Conservation (phyloP, 805 yeast species). For the Candida nanaspora region DNA sequence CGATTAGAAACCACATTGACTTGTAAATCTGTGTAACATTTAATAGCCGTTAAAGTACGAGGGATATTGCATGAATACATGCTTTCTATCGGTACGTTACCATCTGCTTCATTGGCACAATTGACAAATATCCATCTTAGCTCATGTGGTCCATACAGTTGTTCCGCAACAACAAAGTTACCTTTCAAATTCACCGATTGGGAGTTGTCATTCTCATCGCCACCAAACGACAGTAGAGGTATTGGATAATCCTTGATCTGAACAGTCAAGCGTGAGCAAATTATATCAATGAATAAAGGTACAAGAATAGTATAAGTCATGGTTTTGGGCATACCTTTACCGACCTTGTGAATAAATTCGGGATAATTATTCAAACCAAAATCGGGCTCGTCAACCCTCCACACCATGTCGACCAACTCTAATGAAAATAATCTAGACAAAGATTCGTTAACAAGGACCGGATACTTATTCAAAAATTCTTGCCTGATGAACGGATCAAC, state of each 20-base stretch:
- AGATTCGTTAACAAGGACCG: conserved; percentile 20
- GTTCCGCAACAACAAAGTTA: conserved; percentile 54
- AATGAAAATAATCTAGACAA: conserved; percentile 49
- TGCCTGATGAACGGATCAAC: conserved; percentile 21
- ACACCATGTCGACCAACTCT: conserved; percentile 39
- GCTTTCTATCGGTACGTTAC: conserved; percentile 27
- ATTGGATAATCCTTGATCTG: conserved; percentile 49
- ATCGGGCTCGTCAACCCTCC: conserved; percentile 42
- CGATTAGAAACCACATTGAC: conserved; percentile 36
- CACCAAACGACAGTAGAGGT: conserved; percentile 46
- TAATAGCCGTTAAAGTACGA: conserved; percentile 59
- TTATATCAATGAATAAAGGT: conserved; percentile 40
- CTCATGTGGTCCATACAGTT: conserved; percentile 44
- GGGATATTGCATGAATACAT: conserved; percentile 52
- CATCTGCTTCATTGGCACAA: conserved; percentile 30
- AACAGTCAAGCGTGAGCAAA: conserved; percentile 34
- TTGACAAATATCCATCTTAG: conserved; percentile 41
- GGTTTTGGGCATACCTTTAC: conserved; percentile 47
- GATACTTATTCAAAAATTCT: conserved; percentile 19
- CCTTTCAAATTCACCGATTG: conserved; percentile 30
- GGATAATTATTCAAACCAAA: conserved; percentile 44
- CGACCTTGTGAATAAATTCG: conserved; percentile 31
- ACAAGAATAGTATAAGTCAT: conserved; percentile 46
- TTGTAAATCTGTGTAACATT: conserved; percentile 42
- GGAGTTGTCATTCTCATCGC: conserved; percentile 33